A percentile compares a stretch with the other conserved stretches of the same genome.
These are phyloP conservation scores for Ustilago esculenta DNA, from an alignment of 1,284 basidiomycete species.

Conservation along the genomic window DNA sequence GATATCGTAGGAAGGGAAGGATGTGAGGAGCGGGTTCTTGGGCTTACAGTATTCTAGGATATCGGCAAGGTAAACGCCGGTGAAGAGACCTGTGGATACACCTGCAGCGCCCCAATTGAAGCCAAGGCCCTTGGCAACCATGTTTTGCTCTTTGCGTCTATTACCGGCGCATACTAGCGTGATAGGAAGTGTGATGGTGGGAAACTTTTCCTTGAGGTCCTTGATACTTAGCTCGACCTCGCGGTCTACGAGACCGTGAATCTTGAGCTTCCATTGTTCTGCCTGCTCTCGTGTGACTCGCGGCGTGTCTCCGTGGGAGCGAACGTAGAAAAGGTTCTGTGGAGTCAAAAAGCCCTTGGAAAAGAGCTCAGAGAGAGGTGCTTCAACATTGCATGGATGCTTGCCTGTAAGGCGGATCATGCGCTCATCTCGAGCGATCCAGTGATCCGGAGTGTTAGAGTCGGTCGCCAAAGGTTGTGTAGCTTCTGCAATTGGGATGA, in stretches of 20 bases:
- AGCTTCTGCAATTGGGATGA: slow-evolving; percentile 37
- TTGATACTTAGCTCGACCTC: slow-evolving; percentile 56
- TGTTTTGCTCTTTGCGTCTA: slow-evolving; percentile 76
- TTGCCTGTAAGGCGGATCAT: slow-evolving; percentile 57
- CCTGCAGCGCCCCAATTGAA: slow-evolving; percentile 73
- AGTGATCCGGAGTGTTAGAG: slow-evolving; percentile 56
- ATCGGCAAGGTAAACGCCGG: slow-evolving; percentile 75
- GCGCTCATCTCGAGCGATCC: slow-evolving; percentile 58
- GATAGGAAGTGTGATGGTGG: slow-evolving; percentile 74
- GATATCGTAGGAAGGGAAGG: slow-evolving; percentile 59
- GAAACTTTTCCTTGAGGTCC: slow-evolving; percentile 70
- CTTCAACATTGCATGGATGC: slow-evolving; percentile 75
- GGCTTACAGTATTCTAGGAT: slow-evolving; percentile 72
- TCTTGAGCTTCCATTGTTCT: slow-evolving; percentile 71
- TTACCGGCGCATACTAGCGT: slow-evolving; percentile 78
- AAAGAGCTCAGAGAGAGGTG: slow-evolving; percentile 71
- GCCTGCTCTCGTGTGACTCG: slow-evolving; percentile 69
- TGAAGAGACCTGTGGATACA: slow-evolving; percentile 75
- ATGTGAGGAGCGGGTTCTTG: slow-evolving; percentile 52
- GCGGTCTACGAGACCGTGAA: slow-evolving; percentile 69
- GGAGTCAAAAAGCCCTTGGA: slow-evolving; percentile 74
- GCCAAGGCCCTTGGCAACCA: slow-evolving; percentile 72
- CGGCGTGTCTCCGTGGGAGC: slow-evolving; percentile 77
- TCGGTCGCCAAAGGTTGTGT: slow-evolving; percentile 50
- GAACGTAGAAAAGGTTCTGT: slow-evolving; percentile 75